These are phyloP conservation scores for Penicillium paradoxum DNA, from an alignment of 495 filamentous ascomycete species.

Conservation along the genomic window DNA sequence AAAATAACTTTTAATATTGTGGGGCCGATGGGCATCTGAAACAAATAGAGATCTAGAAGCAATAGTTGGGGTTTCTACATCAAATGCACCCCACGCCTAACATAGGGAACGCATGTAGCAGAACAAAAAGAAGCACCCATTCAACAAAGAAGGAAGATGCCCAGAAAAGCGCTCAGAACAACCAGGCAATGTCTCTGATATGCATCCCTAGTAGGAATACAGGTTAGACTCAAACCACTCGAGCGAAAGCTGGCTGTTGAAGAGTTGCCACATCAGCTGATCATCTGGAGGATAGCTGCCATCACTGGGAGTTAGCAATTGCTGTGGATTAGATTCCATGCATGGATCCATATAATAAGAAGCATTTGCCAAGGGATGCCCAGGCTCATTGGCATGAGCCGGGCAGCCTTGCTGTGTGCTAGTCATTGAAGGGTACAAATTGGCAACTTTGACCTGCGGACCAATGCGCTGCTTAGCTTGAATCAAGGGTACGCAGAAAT, in stretches of 20 bases:
- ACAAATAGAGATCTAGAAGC: not conserved
- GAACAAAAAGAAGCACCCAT: no score
- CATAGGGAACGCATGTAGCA: not conserved
- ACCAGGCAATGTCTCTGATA: not conserved
- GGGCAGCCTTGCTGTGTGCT: not conserved
- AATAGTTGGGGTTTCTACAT: not conserved
- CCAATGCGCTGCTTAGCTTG: constrained; percentile 12
- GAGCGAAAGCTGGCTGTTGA: constrained; percentile 25
- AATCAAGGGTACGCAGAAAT: constrained; percentile 24
- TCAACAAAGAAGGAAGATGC: no score
- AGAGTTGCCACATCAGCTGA: constrained; percentile 28
- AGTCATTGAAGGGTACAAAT: constrained; percentile 10
- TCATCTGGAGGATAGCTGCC: constrained; percentile 12
- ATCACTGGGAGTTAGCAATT: not conserved
- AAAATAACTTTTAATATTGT: not conserved
- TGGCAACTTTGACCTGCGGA: constrained; percentile 3
- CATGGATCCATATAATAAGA: not conserved
- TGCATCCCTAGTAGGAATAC: not conserved
- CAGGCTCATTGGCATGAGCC: not conserved
- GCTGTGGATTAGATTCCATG: not conserved
- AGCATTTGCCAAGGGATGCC: not conserved
- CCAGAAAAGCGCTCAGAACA: not conserved
- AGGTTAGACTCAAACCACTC: constrained; percentile 20
- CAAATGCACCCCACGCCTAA: not conserved
- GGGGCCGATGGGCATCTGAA: not conserved